Evolutionary conservation across 2,329 filamentous ascomycete genomes (phyloP).

Genomic region (Alternaria sp.): DNA sequence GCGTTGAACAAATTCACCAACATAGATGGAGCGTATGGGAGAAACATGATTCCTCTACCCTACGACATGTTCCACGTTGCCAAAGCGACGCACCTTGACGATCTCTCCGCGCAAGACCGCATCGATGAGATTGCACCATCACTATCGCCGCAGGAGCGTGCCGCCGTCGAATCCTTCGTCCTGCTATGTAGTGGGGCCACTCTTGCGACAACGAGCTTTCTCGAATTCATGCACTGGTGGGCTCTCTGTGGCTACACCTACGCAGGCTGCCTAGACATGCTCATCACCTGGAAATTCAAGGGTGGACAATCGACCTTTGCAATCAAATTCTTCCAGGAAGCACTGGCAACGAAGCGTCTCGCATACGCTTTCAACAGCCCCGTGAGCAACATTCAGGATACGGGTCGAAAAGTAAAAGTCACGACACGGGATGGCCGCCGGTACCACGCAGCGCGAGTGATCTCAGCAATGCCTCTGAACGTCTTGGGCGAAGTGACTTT

Average conservation of each 20-base stretch:
- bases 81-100: constrained; percentile 17
- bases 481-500: constrained; percentile 55
- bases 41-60: constrained; percentile 53
- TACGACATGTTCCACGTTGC: constrained; percentile 41
- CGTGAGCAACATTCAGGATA: constrained; percentile 45
- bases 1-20: constrained; percentile 57
- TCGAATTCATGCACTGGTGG: constrained; percentile 60
- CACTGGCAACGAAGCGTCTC: constrained; percentile 50
- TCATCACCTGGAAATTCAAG: constrained; percentile 45
- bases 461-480: constrained; percentile 57
- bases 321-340: constrained; percentile 57
- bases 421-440: constrained; percentile 44
- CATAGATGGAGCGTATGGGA: constrained; percentile 54
- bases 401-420: constrained; percentile 42
- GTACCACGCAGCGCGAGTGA: constrained; percentile 38
- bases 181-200: constrained; percentile 56
- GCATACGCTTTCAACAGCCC: constrained; percentile 55
- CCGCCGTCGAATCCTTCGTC: constrained; percentile 53
- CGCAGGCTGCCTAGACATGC: constrained; percentile 54
- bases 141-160: constrained; percentile 54
- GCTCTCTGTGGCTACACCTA: constrained; percentile 34
- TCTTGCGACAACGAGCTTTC: constrained; percentile 55
- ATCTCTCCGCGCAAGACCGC: constrained; percentile 52
- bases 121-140: constrained; percentile 52
- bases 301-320: constrained; percentile 58